Evolutionary conservation across 1,284 basidiomycete species (phyloP).

Genomic region (Laetiporus sulphureus): DNA sequence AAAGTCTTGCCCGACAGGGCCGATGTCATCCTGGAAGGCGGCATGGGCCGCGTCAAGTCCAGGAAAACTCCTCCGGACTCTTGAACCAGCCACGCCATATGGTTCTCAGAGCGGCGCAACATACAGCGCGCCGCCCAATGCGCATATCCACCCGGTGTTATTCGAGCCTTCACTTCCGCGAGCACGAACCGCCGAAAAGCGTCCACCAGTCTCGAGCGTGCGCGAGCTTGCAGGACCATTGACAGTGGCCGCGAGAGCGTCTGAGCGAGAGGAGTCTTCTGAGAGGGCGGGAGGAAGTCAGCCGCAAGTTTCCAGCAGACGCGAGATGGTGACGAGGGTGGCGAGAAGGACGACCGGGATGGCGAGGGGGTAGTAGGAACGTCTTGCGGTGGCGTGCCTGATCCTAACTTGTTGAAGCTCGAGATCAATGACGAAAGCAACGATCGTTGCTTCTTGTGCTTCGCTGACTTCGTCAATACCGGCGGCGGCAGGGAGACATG

Average conservation of each 20-base stretch:
- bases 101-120: conserved; percentile 40
- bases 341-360: conserved; percentile 5
- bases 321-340: neutral
- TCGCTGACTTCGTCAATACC: conserved; percentile 20
- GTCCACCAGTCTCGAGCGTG: conserved; percentile 72
- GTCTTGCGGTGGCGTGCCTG: conserved; percentile 6
- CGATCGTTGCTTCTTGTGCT: conserved; percentile 56
- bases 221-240: conserved; percentile 50
- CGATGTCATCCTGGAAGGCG: conserved; percentile 6
- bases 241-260: conserved; percentile 9
- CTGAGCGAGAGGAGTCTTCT: conserved; percentile 18
- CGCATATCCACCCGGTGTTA: conserved; percentile 32
- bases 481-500: conserved; percentile 7
- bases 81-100: conserved; percentile 40
- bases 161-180: conserved; percentile 30
- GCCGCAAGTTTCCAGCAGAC: conserved; percentile 9
- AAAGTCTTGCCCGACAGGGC: conserved; percentile 4
- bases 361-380: conserved; percentile 6
- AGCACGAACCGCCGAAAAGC: conserved; percentile 66
- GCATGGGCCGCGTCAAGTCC: conserved; percentile 12
- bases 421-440: conserved; percentile 62
- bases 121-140: conserved; percentile 51
- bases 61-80: conserved; percentile 31
- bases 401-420: conserved; percentile 32
- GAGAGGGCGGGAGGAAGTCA: conserved; percentile 10